phyloP scores from a whole-genome alignment of 345 rosid genomes.

The Hypericum androsaemum region DNA sequence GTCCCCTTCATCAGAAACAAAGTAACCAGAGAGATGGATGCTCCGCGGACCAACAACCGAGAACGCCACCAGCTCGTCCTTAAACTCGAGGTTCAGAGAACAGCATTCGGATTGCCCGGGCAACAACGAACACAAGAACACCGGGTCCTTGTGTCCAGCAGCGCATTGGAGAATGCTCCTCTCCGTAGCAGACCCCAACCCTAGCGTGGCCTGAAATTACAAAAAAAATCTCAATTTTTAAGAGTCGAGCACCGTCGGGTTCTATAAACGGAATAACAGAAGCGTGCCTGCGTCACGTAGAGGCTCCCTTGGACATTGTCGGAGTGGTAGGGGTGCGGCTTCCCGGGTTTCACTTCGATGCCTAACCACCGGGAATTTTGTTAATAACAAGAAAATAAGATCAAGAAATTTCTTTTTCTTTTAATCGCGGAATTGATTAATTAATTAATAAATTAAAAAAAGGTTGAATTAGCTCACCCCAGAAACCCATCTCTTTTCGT shows the following conservation, averaged over 20 bases:
- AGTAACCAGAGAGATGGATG: slow-evolving; percentile 82
- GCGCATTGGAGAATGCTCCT: slow-evolving; percentile 71
- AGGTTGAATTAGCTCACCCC: background rate
- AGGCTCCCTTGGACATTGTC: slow-evolving; percentile 54
- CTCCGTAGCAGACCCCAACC: slow-evolving; percentile 52
- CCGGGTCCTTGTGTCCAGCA: slow-evolving; percentile 41
- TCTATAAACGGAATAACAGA: background rate
- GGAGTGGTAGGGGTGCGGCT: slow-evolving; percentile 53
- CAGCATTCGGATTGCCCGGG: slow-evolving; percentile 65
- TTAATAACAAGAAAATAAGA: no score
- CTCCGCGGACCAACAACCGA: slow-evolving; percentile 63
- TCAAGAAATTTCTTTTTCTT: no score
- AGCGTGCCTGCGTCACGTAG: slow-evolving; percentile 67
- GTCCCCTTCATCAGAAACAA: slow-evolving; percentile 42
- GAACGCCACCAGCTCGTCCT: slow-evolving; percentile 58
- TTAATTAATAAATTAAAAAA: background rate
- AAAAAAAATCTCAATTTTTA: background rate
- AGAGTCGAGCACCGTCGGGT: background rate
- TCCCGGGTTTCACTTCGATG: slow-evolving; percentile 79
- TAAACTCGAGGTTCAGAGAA: slow-evolving; percentile 65
- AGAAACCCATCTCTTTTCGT: background rate
- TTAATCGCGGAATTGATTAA: no score
- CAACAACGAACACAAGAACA: slow-evolving; percentile 69
- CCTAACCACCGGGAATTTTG: slow-evolving; percentile 24
- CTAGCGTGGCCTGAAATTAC: slow-evolving; percentile 68